These are phyloP conservation scores for Metschnikowia rubicola DNA, from an alignment of 805 yeast species.

Conservation along the genomic window DNA sequence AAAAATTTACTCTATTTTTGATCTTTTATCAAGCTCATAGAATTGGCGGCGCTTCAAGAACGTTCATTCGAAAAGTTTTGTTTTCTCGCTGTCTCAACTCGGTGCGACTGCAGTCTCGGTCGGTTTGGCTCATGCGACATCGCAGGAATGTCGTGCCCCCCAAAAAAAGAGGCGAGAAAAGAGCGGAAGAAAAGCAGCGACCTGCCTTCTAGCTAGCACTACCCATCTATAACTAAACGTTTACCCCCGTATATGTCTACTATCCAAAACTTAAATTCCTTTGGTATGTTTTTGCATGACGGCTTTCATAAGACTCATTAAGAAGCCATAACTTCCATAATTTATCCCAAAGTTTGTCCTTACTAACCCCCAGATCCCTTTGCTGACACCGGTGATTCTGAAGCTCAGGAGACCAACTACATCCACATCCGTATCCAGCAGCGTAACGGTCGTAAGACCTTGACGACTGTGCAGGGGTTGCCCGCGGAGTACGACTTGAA, in stretches of 20 bases:
- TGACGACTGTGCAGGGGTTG: slow-evolving; percentile 97
- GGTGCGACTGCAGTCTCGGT: too few relatives aligned
- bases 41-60: not conserved
- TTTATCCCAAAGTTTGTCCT: too few relatives aligned
- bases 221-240: slow-evolving; percentile 12
- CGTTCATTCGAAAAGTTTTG: not conserved
- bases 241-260: slow-evolving; percentile 59
- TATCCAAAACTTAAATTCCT: slow-evolving; percentile 84
- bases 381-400: slow-evolving; percentile 99
- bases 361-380: slow-evolving; percentile 65
- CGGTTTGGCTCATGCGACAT: slow-evolving; percentile 5
- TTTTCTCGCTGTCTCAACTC: too few relatives aligned
- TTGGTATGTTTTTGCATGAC: slow-evolving; percentile 44
- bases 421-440: slow-evolving; percentile 98
- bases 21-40: too few relatives aligned
- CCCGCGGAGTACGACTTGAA: slow-evolving; percentile 93
- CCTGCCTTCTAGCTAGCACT: slow-evolving; percentile 2
- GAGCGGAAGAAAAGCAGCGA: not conserved
- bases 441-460: slow-evolving; percentile 98
- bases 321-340: not conserved
- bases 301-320: not conserved
- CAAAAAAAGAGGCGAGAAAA: slow-evolving; percentile 6
- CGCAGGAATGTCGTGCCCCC: slow-evolving; percentile 4
- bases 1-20: too few relatives aligned
- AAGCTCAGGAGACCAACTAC: slow-evolving; percentile 91